Percentiles rank a stretch among this genome's conserved stretches.
These are phyloP conservation scores for Calonectria leucothoes DNA, from an alignment of 2,329 filamentous ascomycete species.

Conservation along the genomic window DNA sequence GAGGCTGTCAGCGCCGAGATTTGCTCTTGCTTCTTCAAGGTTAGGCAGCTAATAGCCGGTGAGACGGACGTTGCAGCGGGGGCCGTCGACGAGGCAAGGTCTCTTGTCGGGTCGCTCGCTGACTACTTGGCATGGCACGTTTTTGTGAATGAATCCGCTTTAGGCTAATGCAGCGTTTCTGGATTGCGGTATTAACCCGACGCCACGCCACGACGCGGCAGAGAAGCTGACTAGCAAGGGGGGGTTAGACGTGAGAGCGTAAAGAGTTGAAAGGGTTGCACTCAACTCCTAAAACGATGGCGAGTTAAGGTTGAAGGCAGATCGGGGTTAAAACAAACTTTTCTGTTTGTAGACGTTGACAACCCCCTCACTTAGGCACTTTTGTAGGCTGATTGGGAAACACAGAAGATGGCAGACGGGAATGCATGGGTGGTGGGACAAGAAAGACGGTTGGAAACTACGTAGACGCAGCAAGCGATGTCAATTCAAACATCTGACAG, in stretches of 20 bases:
- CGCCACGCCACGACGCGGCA: not conserved
- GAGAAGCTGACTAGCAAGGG: not conserved
- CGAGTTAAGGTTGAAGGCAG: not conserved
- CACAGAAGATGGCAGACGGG: no score
- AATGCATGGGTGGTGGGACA: no score
- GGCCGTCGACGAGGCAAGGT: not conserved
- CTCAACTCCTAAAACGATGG: no score
- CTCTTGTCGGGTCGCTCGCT: not conserved
- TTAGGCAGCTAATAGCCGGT: not conserved
- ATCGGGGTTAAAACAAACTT: not conserved
- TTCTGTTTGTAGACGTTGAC: no score
- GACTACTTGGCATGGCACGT: not conserved
- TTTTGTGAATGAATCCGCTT: not conserved
- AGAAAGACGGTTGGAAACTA: not conserved
- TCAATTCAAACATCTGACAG: not conserved
- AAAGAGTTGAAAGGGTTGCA: no score
- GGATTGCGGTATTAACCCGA: not conserved
- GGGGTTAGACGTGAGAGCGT: not conserved
- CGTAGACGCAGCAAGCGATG: not conserved
- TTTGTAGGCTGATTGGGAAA: no score
- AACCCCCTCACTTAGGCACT: no score
- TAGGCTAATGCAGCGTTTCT: not conserved
- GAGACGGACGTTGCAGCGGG: not conserved
- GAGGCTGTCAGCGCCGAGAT: constrained; percentile 15
- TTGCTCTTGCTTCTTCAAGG: not conserved